phyloP scores from a whole-genome alignment of 176 grass and related monocot species.

The Oryza rufipogon region DNA sequence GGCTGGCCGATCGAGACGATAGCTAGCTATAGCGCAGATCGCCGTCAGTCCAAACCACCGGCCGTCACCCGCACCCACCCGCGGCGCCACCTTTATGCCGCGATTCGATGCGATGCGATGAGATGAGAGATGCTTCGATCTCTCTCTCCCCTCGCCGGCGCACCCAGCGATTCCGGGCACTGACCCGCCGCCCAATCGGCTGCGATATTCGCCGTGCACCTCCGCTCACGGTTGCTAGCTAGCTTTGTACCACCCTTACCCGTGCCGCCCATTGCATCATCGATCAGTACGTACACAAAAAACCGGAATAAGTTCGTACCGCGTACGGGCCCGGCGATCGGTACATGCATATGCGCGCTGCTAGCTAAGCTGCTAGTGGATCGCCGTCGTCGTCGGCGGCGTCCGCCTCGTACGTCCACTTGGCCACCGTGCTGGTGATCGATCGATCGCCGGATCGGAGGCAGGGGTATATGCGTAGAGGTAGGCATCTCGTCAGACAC shows the following conservation, averaged over 20 bases:
- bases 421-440: not conserved
- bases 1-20: not conserved
- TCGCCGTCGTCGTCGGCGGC: not conserved
- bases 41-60: constrained; percentile 6
- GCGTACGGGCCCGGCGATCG: not conserved
- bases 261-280: not conserved
- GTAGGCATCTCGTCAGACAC: too few species aligned
- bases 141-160: not conserved
- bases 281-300: not conserved
- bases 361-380: not conserved
- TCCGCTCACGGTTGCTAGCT: too few species aligned
- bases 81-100: not conserved
- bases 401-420: not conserved
- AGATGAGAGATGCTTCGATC: not conserved
- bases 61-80: not conserved
- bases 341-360: too few species aligned
- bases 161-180: constrained; percentile 35
- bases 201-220: not conserved
- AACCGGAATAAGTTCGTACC: not conserved
- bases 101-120: not conserved
- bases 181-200: constrained; percentile 41
- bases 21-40: constrained; percentile 15
- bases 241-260: not conserved
- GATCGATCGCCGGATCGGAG: not conserved
- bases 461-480: too few species aligned